phyloP scores from a whole-genome alignment of 768 basidiomycete genomes.

The Agaricus sinodeliciosus region DNA sequence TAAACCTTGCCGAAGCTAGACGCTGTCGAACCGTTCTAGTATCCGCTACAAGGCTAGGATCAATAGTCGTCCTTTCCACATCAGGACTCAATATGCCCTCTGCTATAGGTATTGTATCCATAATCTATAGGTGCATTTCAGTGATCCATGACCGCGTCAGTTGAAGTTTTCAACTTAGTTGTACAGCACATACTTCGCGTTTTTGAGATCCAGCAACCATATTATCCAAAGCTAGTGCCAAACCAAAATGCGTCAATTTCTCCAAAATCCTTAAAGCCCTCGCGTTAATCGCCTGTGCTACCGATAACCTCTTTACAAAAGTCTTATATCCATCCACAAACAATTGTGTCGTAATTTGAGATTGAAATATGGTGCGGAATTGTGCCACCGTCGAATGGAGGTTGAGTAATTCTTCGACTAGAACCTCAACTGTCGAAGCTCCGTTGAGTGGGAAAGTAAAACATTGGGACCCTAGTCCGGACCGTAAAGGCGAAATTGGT shows the following conservation, averaged over 20 bases:
- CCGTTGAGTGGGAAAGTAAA: background rate
- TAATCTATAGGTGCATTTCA: constrained; percentile 31
- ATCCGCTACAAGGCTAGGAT: constrained; percentile 45
- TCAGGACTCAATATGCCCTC: constrained; percentile 46
- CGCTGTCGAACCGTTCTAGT: constrained; percentile 46
- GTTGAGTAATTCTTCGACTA: constrained; percentile 64
- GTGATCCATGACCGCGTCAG: background rate
- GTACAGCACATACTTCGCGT: constrained; percentile 46
- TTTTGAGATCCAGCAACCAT: constrained; percentile 60
- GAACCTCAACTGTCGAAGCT: constrained; percentile 43
- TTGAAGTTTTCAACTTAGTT: background rate
- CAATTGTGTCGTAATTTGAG: constrained; percentile 58
- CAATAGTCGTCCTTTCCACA: constrained; percentile 41
- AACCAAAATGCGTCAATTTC: constrained; percentile 64
- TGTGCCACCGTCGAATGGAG: constrained; percentile 57
- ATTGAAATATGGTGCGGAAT: constrained; percentile 70
- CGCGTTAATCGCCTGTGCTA: constrained; percentile 31
- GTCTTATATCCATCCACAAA: constrained; percentile 60
- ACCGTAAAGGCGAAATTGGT: background rate
- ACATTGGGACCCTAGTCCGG: background rate
- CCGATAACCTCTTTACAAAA: constrained; percentile 40
- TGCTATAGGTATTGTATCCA: constrained; percentile 50
- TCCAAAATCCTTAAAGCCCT: constrained; percentile 52
- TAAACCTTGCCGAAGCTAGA: constrained; percentile 50
- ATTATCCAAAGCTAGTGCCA: constrained; percentile 61